These are phyloP conservation scores for Lotus japonicus DNA, from an alignment of 306 rosid genomes.

Conservation along the genomic window DNA sequence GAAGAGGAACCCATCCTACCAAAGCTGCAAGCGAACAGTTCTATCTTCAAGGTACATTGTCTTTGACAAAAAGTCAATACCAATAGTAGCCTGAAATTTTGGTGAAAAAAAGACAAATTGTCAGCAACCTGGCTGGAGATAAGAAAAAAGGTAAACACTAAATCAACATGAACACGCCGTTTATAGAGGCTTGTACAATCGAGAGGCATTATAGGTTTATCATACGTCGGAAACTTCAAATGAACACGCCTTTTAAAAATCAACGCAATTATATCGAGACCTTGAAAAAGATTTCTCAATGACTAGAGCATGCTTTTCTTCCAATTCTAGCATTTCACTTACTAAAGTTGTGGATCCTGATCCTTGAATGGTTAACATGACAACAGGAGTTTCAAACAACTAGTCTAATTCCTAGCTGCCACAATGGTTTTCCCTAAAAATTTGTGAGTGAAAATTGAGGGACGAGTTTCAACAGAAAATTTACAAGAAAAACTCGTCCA, in stretches of 20 bases:
- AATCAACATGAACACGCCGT: too few relatives aligned
- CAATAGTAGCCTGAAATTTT: conserved; percentile 84
- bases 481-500: neutral
- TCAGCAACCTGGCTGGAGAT: conserved; percentile 17
- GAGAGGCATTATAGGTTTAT: neutral
- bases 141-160: too few relatives aligned
- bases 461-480: neutral
- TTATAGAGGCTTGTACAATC: neutral
- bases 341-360: neutral
- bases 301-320: conserved; percentile 1
- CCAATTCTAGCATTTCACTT: neutral
- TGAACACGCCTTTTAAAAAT: neutral
- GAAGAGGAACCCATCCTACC: conserved; percentile 46
- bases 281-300: neutral
- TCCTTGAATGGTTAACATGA: neutral
- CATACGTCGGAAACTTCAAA: neutral
- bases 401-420: neutral
- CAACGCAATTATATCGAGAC: neutral
- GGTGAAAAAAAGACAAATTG: conserved; percentile 4
- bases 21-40: conserved; percentile 97
- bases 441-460: neutral
- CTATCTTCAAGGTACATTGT: conserved; percentile 99
- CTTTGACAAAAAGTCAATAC: conserved; percentile 92
- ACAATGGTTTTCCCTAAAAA: neutral
- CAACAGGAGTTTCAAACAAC: neutral